Percentiles rank a stretch among this genome's conserved stretches.
These are phyloP conservation scores for Bondarzewia mesenterica DNA, from an alignment of 1,284 basidiomycete genomes.

Conservation along the genomic window DNA sequence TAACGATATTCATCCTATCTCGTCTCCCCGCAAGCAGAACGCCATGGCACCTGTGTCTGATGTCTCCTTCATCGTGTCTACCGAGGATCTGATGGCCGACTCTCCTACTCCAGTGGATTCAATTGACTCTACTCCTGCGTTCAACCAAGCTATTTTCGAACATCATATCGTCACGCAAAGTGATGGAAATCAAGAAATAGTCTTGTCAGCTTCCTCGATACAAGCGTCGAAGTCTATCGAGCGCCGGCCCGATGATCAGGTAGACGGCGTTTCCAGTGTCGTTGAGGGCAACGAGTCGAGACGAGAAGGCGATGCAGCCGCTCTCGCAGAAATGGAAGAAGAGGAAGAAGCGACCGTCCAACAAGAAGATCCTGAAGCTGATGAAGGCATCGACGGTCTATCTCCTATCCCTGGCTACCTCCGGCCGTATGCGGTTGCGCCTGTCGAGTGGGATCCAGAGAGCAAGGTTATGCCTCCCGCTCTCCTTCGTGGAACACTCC, in stretches of 20 bases:
- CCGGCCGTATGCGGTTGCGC: constrained; percentile 57
- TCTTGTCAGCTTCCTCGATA: no score
- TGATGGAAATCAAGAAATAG: no score
- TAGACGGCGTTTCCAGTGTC: no score
- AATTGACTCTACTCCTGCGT: no score
- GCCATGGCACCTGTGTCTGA: neutral
- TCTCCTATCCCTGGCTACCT: constrained; percentile 48
- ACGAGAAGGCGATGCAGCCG: neutral
- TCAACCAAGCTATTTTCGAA: no score
- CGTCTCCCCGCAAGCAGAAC: neutral
- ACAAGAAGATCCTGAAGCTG: constrained; percentile 5
- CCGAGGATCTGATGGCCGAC: neutral
- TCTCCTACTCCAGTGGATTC: no score
- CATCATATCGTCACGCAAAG: no score
- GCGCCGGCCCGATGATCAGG: no score
- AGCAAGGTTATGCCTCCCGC: constrained; percentile 66
- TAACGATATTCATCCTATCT: neutral
- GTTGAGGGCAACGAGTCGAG: no score
- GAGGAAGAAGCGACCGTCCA: neutral
- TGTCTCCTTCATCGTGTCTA: neutral
- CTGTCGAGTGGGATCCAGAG: constrained; percentile 54
- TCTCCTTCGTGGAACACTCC: constrained; percentile 79
- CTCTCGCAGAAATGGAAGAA: neutral
- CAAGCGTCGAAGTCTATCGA: no score
- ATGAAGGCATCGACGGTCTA: constrained; percentile 17